These are phyloP conservation scores for Jaenimonas drosophilae DNA, from an alignment of 208 protist genomes.

Conservation along the genomic window DNA sequence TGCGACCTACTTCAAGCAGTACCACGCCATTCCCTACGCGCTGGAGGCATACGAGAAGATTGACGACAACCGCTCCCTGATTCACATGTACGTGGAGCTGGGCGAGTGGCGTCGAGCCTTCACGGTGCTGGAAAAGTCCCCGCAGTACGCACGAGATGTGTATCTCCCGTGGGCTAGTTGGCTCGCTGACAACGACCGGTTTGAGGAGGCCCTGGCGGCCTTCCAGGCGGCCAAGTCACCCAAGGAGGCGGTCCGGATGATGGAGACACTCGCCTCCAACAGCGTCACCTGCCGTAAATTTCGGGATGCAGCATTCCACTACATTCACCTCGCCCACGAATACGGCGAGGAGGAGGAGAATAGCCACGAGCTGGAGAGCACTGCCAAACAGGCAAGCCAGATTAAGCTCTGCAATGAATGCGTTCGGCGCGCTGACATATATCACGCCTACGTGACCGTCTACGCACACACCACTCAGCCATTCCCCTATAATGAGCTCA, in stretches of 20 bases:
- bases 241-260: constrained; percentile 83
- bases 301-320: constrained; percentile 89
- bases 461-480: constrained; percentile 85
- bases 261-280: constrained; percentile 90
- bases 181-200: constrained; percentile 91
- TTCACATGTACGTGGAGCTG: constrained; percentile 84
- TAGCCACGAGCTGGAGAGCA: constrained; percentile 34
- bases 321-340: constrained; percentile 79
- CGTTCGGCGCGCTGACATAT: constrained; percentile 81
- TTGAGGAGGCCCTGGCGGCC: constrained; percentile 92
- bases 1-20: constrained; percentile 78
- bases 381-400: constrained; percentile 39
- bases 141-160: constrained; percentile 79
- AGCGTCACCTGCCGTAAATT: constrained; percentile 89
- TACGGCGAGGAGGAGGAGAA: constrained; percentile 64
- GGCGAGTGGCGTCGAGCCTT: constrained; percentile 90
- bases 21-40: constrained; percentile 64
- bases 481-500: constrained; percentile 77
- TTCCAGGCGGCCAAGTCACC: constrained; percentile 87
- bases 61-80: constrained; percentile 75
- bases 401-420: constrained; percentile 75
- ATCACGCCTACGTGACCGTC: constrained; percentile 88
- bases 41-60: constrained; percentile 89
- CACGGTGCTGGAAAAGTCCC: constrained; percentile 68
- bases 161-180: constrained; percentile 96